A percentile compares a stretch with the other conserved stretches of the same genome.
phyloP scores from a whole-genome alignment of 2,329 filamentous ascomycete species.

The Ophiocordyceps camponoti-leonardi region DNA sequence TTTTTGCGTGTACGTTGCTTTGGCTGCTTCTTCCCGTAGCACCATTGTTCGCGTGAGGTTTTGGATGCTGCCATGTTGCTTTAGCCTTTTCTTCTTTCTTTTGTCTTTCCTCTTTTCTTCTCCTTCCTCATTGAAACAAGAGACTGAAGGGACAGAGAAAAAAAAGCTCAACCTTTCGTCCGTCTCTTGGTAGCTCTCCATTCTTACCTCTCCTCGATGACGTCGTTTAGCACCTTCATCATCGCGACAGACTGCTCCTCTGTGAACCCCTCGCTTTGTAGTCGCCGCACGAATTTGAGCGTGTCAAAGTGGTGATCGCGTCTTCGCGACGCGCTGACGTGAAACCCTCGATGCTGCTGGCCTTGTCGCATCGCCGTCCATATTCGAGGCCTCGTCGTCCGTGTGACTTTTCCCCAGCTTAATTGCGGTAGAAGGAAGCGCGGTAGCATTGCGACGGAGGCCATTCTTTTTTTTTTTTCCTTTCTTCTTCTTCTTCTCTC shows the following conservation, averaged over 20 bases:
- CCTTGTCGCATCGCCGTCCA: not conserved
- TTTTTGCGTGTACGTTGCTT: conserved; percentile 69
- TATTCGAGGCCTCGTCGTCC: not conserved
- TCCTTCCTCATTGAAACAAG: no score
- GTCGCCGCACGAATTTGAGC: conserved; percentile 82
- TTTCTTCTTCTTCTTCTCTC: no score
- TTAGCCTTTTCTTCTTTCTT: not conserved
- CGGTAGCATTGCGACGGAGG: conserved; percentile 24
- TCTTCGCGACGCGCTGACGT: conserved; percentile 37
- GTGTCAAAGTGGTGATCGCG: conserved; percentile 97
- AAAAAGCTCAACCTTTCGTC: no score
- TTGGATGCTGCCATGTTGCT: conserved; percentile 50
- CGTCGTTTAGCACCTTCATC: conserved; percentile 94
- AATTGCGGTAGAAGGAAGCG: conserved; percentile 36
- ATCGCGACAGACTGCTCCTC: conserved; percentile 93
- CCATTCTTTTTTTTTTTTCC: conserved; percentile 7
- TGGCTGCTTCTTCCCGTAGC: conserved; percentile 77
- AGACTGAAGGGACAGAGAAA: no score
- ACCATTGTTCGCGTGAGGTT: conserved; percentile 98
- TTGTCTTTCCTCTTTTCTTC: no score
- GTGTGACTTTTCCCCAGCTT: conserved; percentile 23
- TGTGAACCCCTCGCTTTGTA: conserved; percentile 84
- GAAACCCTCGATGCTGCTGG: conserved; percentile 35
- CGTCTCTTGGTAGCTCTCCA: no score
- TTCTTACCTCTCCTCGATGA: conserved; percentile 75